phyloP scores from a whole-genome alignment of 352 stramenopile genomes.

The Phytopythium cucurbitacearum region DNA sequence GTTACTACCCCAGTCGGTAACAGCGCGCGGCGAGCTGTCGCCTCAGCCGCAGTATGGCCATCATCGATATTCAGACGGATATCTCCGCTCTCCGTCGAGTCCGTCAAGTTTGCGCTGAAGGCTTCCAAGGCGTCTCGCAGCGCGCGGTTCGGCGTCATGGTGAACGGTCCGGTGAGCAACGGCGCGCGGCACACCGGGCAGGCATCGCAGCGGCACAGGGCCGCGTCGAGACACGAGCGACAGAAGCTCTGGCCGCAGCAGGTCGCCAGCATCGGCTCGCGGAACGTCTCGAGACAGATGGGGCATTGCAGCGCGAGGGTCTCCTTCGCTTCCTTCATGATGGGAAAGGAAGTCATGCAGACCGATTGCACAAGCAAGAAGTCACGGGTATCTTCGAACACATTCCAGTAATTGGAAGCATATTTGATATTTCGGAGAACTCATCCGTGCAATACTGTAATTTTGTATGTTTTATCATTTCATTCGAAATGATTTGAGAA shows the following conservation, averaged over 20 bases:
- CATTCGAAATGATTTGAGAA: no score
- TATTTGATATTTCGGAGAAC: no score
- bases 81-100: neutral
- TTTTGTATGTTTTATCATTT: no score
- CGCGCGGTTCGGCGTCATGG: constrained; percentile 48
- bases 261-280: constrained; percentile 41
- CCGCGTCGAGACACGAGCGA: constrained; percentile 37
- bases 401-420: no score
- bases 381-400: no score
- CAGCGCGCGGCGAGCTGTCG: no score
- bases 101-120: constrained; percentile 4
- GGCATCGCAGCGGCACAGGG: constrained; percentile 32
- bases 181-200: constrained; percentile 57
- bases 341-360: no score
- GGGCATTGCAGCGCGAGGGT: constrained; percentile 35
- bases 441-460: no score
- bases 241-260: constrained; percentile 74
- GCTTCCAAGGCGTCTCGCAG: constrained; percentile 32
- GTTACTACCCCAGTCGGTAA: no score
- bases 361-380: no score
- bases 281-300: constrained; percentile 47
- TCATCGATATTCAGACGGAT: no score
- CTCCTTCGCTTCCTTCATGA: constrained; percentile 8
- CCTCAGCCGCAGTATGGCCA: no score
- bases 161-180: constrained; percentile 35